Base-by-base conservation (phyloP, 352 stramenopile genomes). In the Phytophthora kernoviae region DNA sequence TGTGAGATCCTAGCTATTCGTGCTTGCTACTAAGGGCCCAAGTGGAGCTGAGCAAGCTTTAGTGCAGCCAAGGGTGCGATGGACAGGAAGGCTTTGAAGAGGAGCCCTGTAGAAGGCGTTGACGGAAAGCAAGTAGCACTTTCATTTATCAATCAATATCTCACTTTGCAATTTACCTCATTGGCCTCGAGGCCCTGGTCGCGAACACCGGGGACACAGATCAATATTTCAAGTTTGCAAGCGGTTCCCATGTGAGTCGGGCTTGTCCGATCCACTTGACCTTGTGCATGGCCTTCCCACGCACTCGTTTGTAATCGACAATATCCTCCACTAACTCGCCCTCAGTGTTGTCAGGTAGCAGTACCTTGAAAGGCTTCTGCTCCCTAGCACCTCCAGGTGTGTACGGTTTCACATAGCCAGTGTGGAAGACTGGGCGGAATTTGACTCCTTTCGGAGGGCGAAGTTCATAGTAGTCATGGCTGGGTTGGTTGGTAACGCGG, bases 241-340 rank as follows among this genome's bases (percentile, higher is more conserved):
- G 40, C 17, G 41, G 52, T 51, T 59, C 52, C 52, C 52, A 51
- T 21, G 52, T 59, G 6, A 3, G 5, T 21, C 14, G 17, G 18
- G 30, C 40, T 18, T 59, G 52, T 36, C 52, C 27, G 10, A 59
- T 5, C 41, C 41, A 59, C 20, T 44, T 59, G 6, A 59, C 52
- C 8, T 59, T 32, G 14, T 59, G 51, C n/a, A 59, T 33, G 11
- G 14, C 5, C 20, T 51, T 59, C 26, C 41, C 40, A 59, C 41
- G 52, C 0, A 27, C 20, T 9, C 51, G 27, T 15, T 58, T 58
- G 40, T 43, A 26, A n/a, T 32, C 41, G 30, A 52, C 52, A 37
- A 58, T 59, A n/a, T 59, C 52, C 41, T 59, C 52, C 17, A 52
- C 52, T 39, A 59, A 30, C 32, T 59, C 52, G 8, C 42, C 52